Evolutionary conservation across 768 basidiomycete genomes (phyloP), one percentile per base, ranked within the genome.

Genomic region (Boletus pseudopeckii): DNA sequence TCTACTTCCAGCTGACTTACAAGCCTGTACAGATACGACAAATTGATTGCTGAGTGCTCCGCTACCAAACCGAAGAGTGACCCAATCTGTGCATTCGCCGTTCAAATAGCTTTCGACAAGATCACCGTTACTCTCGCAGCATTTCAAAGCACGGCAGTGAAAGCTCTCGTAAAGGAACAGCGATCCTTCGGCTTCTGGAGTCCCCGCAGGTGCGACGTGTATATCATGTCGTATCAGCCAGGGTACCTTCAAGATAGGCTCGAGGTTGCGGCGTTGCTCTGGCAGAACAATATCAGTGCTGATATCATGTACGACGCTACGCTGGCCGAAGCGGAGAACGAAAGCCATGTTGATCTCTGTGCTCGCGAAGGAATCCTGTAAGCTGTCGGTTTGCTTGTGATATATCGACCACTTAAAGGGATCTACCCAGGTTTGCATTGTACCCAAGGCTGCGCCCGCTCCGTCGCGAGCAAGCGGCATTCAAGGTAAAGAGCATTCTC

Each of bases 111-210:
- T 5, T 72, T 92, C 5, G 88, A 92, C 65, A 88, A 86, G 73
- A 88, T 93, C 55, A 82, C 86, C 0, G 72, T 77, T 1, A 78
- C 82, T 11, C 74, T 92, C 2, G 89, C 87, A 0, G 74, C 82
- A 2, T 88, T 81, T 64, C 90, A 92, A 63, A 79, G 80, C 9
- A 67, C 72, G 1, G 84, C 85, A 1, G 79, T 90, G 36, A 84
- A 83, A 65, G 78, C 79, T 3, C 75, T 90, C 6, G 74, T 90
- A 48, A 91, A 87, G 66, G 88, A 91, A 62, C 82, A 85, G 55
- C 81, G 83, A 11, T 91, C 92, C 0, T 93, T 91, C 56, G 91
- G 92, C 0, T 89, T 83, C 64, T 93, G 89, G 90, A 89, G 88
- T 68, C 91, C 91, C n/a, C 79, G 90, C 15, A 77, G 90, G 37